Conservation (phyloP, 306 rosid genomes). For the Biancaea sappan region DNA sequence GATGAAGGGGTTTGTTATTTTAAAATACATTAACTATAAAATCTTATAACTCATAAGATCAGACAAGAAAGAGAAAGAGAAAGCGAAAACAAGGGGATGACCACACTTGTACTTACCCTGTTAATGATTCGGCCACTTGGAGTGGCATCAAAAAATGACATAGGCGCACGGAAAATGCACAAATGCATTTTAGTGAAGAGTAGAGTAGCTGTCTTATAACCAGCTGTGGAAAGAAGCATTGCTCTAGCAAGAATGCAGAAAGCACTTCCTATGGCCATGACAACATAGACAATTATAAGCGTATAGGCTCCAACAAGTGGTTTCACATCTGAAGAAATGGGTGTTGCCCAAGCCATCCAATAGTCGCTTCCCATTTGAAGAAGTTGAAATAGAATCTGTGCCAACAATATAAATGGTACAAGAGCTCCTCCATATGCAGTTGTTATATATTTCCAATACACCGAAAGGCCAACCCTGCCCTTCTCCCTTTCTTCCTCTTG, state of each 20-base stretch:
- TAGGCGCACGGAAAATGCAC: constrained; percentile 79
- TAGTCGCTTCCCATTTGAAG: constrained; percentile 92
- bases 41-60: background rate
- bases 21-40: background rate
- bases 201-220: constrained; percentile 69
- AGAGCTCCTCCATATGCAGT: constrained; percentile 82
- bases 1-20: background rate
- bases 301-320: constrained; percentile 49
- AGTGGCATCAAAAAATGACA: constrained; percentile 91
- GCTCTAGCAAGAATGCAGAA: constrained; percentile 58
- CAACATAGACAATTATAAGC: constrained; percentile 63
- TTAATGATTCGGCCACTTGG: constrained; percentile 86
- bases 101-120: constrained; percentile 52
- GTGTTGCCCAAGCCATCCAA: constrained; percentile 97
- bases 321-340: constrained; percentile 59
- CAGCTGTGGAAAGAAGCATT: constrained; percentile 54
- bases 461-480: constrained; percentile 73
- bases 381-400: constrained; percentile 63
- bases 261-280: constrained; percentile 72
- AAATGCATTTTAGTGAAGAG: constrained; percentile 82
- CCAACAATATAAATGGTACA: constrained; percentile 73
- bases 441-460: constrained; percentile 74
- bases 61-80: background rate
- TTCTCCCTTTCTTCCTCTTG: constrained; percentile 95
- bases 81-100: background rate